phyloP scores from a whole-genome alignment of 2,329 filamentous ascomycete species.

The Coniochaeta prunicola region DNA sequence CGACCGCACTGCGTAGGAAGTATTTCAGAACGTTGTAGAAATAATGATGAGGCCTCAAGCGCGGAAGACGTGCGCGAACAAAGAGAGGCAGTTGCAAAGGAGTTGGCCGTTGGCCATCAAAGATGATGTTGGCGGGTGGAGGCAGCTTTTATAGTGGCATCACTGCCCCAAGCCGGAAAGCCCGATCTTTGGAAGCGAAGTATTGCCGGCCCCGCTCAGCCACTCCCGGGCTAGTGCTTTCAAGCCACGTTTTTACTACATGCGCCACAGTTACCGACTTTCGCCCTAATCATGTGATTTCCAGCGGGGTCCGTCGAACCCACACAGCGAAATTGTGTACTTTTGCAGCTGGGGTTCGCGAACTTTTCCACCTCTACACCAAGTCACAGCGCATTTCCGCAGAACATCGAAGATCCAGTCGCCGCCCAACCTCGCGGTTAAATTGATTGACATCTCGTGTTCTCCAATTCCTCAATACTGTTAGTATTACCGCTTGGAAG shows the following conservation, averaged over 20 bases:
- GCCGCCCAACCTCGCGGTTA: slow-evolving; percentile 94
- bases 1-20: background rate
- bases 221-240: background rate
- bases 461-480: slow-evolving; percentile 34
- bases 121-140: background rate
- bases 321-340: slow-evolving; percentile 1
- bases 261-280: background rate
- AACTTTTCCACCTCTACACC: slow-evolving; percentile 16
- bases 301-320: background rate
- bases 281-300: slow-evolving; percentile 4
- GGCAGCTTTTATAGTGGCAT: background rate
- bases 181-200: background rate
- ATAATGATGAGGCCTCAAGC: background rate
- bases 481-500: slow-evolving; percentile 22
- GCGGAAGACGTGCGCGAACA: background rate
- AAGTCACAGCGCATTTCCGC: slow-evolving; percentile 21
- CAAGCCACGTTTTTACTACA: background rate
- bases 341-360: background rate
- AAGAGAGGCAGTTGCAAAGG: background rate
- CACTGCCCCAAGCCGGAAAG: background rate
- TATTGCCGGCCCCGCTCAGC: background rate
- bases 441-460: slow-evolving; percentile 99
- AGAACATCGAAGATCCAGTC: slow-evolving; percentile 98
- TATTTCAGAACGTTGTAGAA: background rate
- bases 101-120: background rate